Evolutionary conservation across 2,329 filamentous ascomycete genomes (phyloP).

Genomic region (Torrubiella hemipterigena): DNA sequence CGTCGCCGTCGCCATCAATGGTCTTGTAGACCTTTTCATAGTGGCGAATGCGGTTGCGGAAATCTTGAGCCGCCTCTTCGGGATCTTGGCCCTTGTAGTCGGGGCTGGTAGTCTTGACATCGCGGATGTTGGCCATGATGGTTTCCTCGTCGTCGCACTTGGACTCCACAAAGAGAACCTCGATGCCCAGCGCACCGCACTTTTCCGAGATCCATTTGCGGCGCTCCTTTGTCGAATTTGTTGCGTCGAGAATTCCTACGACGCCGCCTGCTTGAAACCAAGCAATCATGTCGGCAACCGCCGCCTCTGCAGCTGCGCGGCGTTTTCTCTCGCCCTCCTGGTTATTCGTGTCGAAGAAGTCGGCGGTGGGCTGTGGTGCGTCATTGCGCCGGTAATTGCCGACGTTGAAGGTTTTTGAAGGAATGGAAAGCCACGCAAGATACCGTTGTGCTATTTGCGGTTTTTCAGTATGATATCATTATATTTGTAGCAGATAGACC

Average conservation of each 20-base stretch:
- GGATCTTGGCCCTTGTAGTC: conserved; percentile 94
- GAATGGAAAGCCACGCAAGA: conserved; percentile 91
- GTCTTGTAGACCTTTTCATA: conserved; percentile 97
- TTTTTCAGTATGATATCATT: conserved; percentile 1
- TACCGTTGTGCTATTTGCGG: conserved; percentile 65
- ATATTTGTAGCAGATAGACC: conserved; percentile 7
- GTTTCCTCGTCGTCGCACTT: conserved; percentile 92
- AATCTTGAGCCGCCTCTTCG: conserved; percentile 80
- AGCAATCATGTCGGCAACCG: conserved; percentile 82
- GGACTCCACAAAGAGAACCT: conserved; percentile 92
- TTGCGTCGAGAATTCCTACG: conserved; percentile 91
- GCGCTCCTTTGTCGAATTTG: conserved; percentile 85
- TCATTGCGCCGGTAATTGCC: conserved; percentile 86
- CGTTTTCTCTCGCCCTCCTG: conserved; percentile 81
- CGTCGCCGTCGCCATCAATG: conserved; percentile 68
- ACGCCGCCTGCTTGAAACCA: conserved; percentile 79
- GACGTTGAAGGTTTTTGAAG: conserved; percentile 92
- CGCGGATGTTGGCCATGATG: conserved; percentile 96
- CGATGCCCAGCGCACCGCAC: conserved; percentile 64
- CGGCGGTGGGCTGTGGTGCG: conserved; percentile 80
- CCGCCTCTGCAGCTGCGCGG: conserved; percentile 79
- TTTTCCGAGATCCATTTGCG: conserved; percentile 83
- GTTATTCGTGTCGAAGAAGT: conserved; percentile 91
- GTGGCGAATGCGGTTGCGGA: conserved; percentile 86
- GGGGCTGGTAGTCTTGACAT: conserved; percentile 93